Base-by-base conservation (phyloP, 2,329 filamentous ascomycete species). In the Septoria petroselini region DNA sequence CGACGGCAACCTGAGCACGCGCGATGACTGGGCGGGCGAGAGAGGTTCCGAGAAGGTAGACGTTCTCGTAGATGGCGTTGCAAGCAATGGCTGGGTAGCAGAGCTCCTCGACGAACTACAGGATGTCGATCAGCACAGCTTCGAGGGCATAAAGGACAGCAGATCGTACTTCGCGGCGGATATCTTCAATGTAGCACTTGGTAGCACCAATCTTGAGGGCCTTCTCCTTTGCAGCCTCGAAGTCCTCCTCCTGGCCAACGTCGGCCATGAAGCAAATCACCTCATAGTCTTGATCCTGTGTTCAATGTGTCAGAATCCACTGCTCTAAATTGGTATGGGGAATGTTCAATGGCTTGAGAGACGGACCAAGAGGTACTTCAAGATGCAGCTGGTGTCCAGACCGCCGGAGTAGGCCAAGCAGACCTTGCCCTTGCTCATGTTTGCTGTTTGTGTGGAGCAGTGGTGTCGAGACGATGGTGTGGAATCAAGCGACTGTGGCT, bases 31-130 rank as follows among this genome's bases (percentile, higher is more conserved):
- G 84, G 49, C 84, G 80, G 56, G 84, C 84, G 53, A 88, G 76
- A 35, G 75, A 69, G 49, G 65, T 66, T 48, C 78, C 74, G 56
- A 82, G 74, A 39, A 82, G 74, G 71, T 82, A 82, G 57, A 77
- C 73, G 65, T 83, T 83, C 74, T 89, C 71, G 65, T 74, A 73
- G 44, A 69, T 66, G 56, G 76, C 77, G 61, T 79, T 80, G 72
- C 82, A 88, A 71, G 88, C 85, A 57, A 93, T 80, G 54, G 88
- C 87, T 44, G 80, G 84, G 79, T 84, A 91, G 76, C 84, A 85
- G 37, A 93, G 77, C 74, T 91, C 80, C 62, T 90, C 85, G 59
- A 93, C 81, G 64, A 93, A 91, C 71, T 62, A 35, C 2, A 14
- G 18, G 18, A 14, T 19, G 39, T 12, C n/a, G 30, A 15, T 51